Conservation (phyloP, 2,329 filamentous ascomycete genomes). For the Venturia aucupariae region DNA sequence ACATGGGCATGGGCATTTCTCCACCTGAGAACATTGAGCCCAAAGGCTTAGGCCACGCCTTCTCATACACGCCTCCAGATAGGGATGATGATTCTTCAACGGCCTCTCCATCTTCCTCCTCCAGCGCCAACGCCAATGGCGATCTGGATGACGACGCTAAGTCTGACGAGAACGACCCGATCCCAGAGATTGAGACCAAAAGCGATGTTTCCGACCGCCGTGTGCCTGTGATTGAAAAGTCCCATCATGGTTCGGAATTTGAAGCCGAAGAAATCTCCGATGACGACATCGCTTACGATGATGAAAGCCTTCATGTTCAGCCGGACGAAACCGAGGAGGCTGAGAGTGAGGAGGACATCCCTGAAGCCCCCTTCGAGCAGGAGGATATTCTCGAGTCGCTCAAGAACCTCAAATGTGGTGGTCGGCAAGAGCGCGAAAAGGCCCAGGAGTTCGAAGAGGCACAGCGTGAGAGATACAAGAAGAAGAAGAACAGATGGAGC, state of each 20-base stretch:
- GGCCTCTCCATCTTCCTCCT: slow-evolving; percentile 15
- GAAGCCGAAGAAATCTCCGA: slow-evolving; percentile 35
- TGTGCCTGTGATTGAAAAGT: neutral
- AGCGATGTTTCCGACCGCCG: slow-evolving; percentile 9
- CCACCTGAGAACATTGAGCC: slow-evolving; percentile 31
- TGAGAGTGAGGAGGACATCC: slow-evolving; percentile 25
- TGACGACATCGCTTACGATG: slow-evolving; percentile 29
- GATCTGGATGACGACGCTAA: slow-evolving; percentile 22
- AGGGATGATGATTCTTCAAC: slow-evolving; percentile 16
- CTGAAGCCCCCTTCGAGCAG: slow-evolving; percentile 16
- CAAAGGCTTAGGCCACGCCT: slow-evolving; percentile 26
- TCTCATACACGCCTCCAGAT: slow-evolving; percentile 25
- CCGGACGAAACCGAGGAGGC: slow-evolving; percentile 37
- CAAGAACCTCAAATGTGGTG: slow-evolving; percentile 27
- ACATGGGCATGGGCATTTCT: slow-evolving; percentile 24
- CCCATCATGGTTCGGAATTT: slow-evolving; percentile 20
- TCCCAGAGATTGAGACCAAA: slow-evolving; percentile 9
- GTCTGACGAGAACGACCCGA: slow-evolving; percentile 19
- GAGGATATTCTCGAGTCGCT: slow-evolving; percentile 25
- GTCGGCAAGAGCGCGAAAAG: slow-evolving; percentile 25
- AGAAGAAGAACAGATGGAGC: slow-evolving; percentile 34
- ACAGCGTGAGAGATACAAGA: slow-evolving; percentile 23
- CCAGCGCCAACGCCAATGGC: slow-evolving; percentile 16
- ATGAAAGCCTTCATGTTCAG: slow-evolving; percentile 32
- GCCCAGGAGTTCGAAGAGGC: slow-evolving; percentile 18